These are phyloP conservation scores for Penicillium turbatum DNA, from an alignment of 495 filamentous ascomycete species.

Conservation along the genomic window DNA sequence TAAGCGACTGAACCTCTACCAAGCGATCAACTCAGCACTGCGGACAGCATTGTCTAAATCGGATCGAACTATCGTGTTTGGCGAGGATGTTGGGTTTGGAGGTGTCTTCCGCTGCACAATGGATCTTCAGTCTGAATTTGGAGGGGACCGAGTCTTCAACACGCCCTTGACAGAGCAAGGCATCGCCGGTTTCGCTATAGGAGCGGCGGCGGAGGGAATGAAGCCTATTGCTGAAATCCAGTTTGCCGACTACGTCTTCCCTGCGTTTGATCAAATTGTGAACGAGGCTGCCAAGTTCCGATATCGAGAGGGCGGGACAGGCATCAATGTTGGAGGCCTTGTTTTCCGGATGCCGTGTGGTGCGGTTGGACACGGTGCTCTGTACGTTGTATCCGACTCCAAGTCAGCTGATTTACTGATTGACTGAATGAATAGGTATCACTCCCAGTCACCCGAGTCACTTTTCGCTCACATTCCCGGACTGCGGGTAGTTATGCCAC, in stretches of 20 bases:
- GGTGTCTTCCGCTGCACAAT: constrained; percentile 95
- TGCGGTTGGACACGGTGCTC: constrained; percentile 89
- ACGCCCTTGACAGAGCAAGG: constrained; percentile 93
- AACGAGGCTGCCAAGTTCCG: constrained; percentile 94
- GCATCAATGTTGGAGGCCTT: constrained; percentile 67
- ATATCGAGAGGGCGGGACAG: constrained; percentile 75
- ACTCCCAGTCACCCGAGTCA: constrained; percentile 89
- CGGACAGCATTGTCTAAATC: constrained; percentile 76
- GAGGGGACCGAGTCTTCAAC: constrained; percentile 89
- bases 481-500: constrained; percentile 81
- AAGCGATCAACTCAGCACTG: constrained; percentile 87
- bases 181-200: constrained; percentile 90
- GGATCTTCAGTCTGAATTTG: constrained; percentile 82
- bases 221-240: constrained; percentile 94
- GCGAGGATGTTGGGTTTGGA: constrained; percentile 95
- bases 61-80: constrained; percentile 84
- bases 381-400: constrained; percentile 48
- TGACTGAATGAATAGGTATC: constrained; percentile 54
- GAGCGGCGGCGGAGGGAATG: constrained; percentile 85
- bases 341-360: constrained; percentile 94
- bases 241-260: constrained; percentile 96
- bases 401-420: constrained; percentile 3
- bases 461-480: constrained; percentile 93
- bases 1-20: constrained; percentile 85
- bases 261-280: constrained; percentile 95